Evolutionary conservation across 2,329 filamentous ascomycete species (phyloP), one percentile per base, ranked within the genome.

Genomic region (Raffaelea arxii): DNA sequence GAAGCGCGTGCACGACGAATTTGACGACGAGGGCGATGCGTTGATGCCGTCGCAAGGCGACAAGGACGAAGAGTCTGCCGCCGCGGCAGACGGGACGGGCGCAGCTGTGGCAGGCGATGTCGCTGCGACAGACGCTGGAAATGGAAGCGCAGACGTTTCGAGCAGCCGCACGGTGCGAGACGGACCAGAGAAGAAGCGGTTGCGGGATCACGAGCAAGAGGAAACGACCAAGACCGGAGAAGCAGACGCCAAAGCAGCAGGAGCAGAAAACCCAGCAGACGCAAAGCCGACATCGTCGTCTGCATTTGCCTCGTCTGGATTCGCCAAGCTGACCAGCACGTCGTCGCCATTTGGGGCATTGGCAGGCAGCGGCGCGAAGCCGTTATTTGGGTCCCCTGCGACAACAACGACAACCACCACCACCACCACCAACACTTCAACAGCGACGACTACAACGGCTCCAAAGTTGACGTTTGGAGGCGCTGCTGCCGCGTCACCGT

Each of bases 251-350:
- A n/a, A n/a, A n/a, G n/a, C n/a, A n/a, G n/a, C n/a, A n/a, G n/a
- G n/a, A n/a, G n/a, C n/a, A n/a, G n/a, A n/a, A n/a, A 42, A 22
- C 9, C 21, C 21, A 12, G 25, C 3, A 25, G 25, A 18, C 18
- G n/a, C 18, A 14, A 19, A 30, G 32, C 23, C 46, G 44, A 74
- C 77, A 18, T 78, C 82, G 6, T 51, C 70, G 12, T 75, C 76
- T 10, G 77, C 81, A 6, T 89, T 89, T 60, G 78, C 78, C 21
- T 72, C 71, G 41, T 89, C 84, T 3, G 77, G 75, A 18, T 80
- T 89, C 57, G 77, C 81, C 44, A 78, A 81, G 44, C 75, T 87
- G 46, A 73, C 82, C 7, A 67, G 74, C 22, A 74, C 77, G 5
- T 66, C 74, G 23, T 87, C 83, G 4, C 80, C 80, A 1, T 86